phyloP scores from a whole-genome alignment of 2,329 filamentous ascomycete genomes.

The Colletotrichum sp. region DNA sequence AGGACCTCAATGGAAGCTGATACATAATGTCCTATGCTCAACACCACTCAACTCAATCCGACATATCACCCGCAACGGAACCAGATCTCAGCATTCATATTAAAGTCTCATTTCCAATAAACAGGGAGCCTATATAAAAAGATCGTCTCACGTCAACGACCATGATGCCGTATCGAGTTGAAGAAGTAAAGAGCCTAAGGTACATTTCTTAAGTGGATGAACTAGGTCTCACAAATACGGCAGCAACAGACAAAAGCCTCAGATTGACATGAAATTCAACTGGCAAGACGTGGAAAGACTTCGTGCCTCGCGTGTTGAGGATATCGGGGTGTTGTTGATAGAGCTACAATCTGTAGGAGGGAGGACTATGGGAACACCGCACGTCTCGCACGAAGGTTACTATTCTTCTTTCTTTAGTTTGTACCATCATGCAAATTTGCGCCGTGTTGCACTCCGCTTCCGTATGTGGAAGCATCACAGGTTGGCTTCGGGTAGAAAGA shows the following conservation, averaged over 20 bases:
- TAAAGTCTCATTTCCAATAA: neutral
- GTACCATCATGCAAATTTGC: neutral
- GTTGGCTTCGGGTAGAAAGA: neutral
- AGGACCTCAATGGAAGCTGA: neutral
- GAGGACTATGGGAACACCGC: neutral
- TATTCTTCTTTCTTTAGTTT: neutral
- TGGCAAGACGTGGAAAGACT: neutral
- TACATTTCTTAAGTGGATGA: neutral
- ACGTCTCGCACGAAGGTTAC: neutral
- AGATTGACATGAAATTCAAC: neutral
- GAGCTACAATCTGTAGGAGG: neutral
- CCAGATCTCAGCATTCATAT: neutral
- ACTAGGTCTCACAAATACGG: neutral
- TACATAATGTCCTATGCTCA: neutral
- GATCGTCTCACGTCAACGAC: neutral
- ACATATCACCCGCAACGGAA: neutral
- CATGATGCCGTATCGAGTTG: neutral
- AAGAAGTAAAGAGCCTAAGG: neutral
- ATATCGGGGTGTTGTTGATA: neutral
- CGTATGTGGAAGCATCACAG: neutral
- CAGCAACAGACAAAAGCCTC: neutral
- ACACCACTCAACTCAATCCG: neutral
- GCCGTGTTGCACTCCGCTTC: neutral
- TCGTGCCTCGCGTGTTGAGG: neutral
- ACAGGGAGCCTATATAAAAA: neutral